phyloP scores from a whole-genome alignment of 495 filamentous ascomycete genomes.

The Mytilinidion resinicola region DNA sequence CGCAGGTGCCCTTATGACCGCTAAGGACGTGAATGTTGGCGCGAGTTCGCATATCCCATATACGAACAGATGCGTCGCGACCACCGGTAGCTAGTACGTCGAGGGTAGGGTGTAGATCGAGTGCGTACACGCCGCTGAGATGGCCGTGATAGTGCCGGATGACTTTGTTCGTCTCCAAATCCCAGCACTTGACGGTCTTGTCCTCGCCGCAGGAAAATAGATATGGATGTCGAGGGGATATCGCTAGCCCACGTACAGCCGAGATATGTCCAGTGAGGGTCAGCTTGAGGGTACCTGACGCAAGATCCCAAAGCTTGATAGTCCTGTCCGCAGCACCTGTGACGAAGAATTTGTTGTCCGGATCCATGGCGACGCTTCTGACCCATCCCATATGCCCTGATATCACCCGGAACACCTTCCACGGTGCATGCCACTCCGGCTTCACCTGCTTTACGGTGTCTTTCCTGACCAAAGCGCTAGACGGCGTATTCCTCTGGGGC shows the following conservation, averaged over 20 bases:
- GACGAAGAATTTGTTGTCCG: constrained; percentile 96
- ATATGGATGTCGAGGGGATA: constrained; percentile 92
- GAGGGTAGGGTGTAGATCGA: constrained; percentile 84
- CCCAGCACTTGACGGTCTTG: constrained; percentile 99
- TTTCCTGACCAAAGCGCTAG: constrained; percentile 57
- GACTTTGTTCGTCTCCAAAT: constrained; percentile 96
- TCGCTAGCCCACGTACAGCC: constrained; percentile 86
- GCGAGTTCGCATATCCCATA: constrained; percentile 98
- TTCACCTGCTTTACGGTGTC: constrained; percentile 66
- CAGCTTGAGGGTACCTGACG: constrained; percentile 70
- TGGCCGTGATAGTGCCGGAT: constrained; percentile 99
- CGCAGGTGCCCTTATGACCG: constrained; percentile 80
- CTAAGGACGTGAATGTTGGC: constrained; percentile 90
- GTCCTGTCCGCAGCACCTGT: constrained; percentile 94
- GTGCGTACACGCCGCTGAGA: constrained; percentile 89
- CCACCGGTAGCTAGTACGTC: constrained; percentile 94
- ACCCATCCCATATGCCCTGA: constrained; percentile 98
- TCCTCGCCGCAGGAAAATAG: constrained; percentile 97
- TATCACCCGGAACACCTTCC: constrained; percentile 98
- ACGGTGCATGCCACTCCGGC: constrained; percentile 93
- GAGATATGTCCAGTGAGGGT: constrained; percentile 97
- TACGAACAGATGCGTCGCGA: constrained; percentile 84
- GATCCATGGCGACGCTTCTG: constrained; percentile 81
- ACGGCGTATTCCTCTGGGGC: constrained; percentile 44
- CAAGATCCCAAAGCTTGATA: constrained; percentile 98